Percentiles rank a stretch among this genome's conserved stretches.
Conservation (phyloP, 805 yeast genomes). For the Starmerella apis region DNA sequence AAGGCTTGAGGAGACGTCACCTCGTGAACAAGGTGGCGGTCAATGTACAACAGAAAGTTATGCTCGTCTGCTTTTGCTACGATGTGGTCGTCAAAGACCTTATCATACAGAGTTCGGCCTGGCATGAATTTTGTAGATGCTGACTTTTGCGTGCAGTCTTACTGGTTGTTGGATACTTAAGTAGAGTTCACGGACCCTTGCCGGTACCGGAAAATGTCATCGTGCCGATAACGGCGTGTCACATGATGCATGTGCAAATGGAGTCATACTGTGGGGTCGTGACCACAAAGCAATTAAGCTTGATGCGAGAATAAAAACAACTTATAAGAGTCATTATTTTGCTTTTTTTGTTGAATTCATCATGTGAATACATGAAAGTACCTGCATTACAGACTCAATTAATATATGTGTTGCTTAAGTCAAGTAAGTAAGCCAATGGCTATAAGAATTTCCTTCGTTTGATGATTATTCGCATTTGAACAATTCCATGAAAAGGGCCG, state of each 20-base stretch:
- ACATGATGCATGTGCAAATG: background rate
- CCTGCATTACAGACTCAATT: no score
- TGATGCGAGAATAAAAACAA: no score
- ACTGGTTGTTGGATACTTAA: constrained; percentile 7
- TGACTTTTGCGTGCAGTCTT: constrained; percentile 10
- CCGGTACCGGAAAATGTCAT: constrained; percentile 3
- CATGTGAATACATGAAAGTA: no score
- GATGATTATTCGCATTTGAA: no score
- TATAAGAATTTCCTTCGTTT: no score
- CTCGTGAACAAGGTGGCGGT: constrained; percentile 95
- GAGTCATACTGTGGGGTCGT: background rate
- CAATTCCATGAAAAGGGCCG: no score
- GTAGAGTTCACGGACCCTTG: background rate
- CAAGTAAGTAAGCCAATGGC: no score
- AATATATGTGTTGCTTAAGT: no score
- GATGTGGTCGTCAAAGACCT: constrained; percentile 88
- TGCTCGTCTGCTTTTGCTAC: constrained; percentile 85
- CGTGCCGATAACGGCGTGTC: background rate
- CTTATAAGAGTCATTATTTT: background rate
- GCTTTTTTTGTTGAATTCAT: no score
- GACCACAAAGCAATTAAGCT: background rate
- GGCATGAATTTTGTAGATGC: constrained; percentile 14
- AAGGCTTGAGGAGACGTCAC: constrained; percentile 99
- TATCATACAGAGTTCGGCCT: constrained; percentile 74
- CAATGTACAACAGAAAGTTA: constrained; percentile 79